A percentile compares a stretch with the other conserved stretches of the same genome.
phyloP scores from a whole-genome alignment of 169 alveolate genomes.

The Theileria parva region DNA sequence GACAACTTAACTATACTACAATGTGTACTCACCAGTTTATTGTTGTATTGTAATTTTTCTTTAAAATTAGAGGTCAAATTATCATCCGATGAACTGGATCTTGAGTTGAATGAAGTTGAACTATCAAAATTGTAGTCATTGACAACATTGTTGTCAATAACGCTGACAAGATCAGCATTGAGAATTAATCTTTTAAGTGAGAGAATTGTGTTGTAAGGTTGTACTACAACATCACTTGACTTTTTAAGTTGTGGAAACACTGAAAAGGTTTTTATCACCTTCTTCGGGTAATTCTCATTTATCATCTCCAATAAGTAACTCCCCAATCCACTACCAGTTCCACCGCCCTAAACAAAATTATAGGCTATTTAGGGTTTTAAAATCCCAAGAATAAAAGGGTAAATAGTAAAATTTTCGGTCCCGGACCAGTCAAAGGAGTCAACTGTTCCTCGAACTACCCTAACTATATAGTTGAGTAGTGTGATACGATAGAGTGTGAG shows the following conservation, averaged over 20 bases:
- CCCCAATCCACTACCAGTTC: conserved; percentile 99
- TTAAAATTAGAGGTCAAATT: conserved; percentile 35
- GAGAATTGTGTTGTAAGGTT: conserved; percentile 96
- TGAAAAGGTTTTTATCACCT: conserved; percentile 83
- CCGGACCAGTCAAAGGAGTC: neutral
- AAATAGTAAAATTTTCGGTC: too few relatives aligned
- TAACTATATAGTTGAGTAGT: neutral
- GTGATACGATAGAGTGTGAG: conserved; percentile 92
- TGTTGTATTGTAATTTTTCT: neutral
- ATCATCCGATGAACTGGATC: conserved; percentile 70
- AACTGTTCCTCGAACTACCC: neutral
- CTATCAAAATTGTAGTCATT: conserved; percentile 94
- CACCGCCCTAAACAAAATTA: conserved; percentile 85
- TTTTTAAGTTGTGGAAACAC: conserved; percentile 93
- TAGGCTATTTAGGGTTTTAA: too few relatives aligned
- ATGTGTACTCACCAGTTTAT: neutral
- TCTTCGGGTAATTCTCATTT: conserved; percentile 93
- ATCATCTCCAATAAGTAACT: conserved; percentile 94
- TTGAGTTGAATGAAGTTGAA: too few relatives aligned
- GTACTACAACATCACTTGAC: conserved; percentile 97
- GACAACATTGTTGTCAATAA: conserved; percentile 97
- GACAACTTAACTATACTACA: too few relatives aligned
- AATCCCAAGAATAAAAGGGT: too few relatives aligned
- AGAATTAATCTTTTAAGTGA: conserved; percentile 87
- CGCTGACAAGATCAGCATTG: conserved; percentile 96